These are phyloP conservation scores for Eimeria acervulina DNA, from an alignment of 169 alveolate species.

Conservation along the genomic window DNA sequence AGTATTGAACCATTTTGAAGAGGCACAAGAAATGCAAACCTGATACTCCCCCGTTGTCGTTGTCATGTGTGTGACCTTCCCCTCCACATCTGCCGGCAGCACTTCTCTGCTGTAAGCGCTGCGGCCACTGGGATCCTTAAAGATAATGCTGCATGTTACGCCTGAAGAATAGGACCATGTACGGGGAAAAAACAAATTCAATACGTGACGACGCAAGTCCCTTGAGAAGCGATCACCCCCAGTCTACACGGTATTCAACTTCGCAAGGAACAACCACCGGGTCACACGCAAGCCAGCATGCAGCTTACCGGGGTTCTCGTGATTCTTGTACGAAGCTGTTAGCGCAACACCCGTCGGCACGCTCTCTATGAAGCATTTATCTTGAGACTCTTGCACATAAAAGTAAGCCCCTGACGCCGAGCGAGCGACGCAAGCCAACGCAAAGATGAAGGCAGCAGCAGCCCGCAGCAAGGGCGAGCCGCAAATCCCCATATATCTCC, in stretches of 20 bases:
- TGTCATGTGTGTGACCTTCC: constrained; percentile 86
- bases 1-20: constrained; percentile 87
- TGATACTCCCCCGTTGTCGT: constrained; percentile 84
- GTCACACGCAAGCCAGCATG: not conserved
- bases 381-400: constrained; percentile 85
- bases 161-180: constrained; percentile 62
- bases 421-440: not conserved
- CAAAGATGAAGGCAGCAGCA: not conserved
- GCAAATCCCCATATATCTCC: not conserved
- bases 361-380: constrained; percentile 87
- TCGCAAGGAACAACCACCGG: not conserved
- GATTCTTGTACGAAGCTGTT: constrained; percentile 84
- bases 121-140: constrained; percentile 83
- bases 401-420: constrained; percentile 83
- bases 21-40: constrained; percentile 86
- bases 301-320: constrained; percentile 84
- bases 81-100: constrained; percentile 80
- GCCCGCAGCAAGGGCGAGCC: constrained; percentile 44
- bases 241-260: not conserved
- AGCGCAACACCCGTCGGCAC: constrained; percentile 84
- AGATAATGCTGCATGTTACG: constrained; percentile 84
- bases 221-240: no score
- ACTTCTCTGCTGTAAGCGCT: constrained; percentile 85
- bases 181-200: not conserved
- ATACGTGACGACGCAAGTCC: not conserved